phyloP scores from a whole-genome alignment of 208 protist species.

The Leishmania martiniquensis region DNA sequence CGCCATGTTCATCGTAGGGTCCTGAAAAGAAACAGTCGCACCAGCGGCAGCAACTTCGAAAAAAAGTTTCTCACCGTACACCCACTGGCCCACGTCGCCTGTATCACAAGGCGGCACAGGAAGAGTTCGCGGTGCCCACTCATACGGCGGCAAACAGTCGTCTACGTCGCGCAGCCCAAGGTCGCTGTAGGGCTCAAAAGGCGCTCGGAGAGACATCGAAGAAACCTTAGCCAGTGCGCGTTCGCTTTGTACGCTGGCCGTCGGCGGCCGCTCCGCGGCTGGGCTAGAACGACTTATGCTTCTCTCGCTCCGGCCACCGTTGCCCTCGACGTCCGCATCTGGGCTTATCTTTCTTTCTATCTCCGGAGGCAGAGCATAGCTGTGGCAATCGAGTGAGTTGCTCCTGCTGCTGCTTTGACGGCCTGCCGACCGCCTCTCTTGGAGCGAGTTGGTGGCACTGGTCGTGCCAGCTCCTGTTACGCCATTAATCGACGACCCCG shows the following conservation, averaged over 20 bases:
- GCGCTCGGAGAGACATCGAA: background rate
- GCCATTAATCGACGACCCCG: background rate
- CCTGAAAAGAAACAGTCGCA: constrained; percentile 4
- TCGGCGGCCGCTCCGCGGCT: background rate
- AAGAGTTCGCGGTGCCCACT: constrained; percentile 29
- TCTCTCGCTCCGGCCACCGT: background rate
- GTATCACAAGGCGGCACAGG: constrained; percentile 2
- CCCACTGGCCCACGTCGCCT: background rate
- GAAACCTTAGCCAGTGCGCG: background rate
- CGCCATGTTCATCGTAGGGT: background rate
- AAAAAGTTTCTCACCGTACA: background rate
- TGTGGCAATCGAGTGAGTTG: constrained; percentile 15
- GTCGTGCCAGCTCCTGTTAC: background rate
- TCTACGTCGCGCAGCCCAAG: constrained; percentile 8
- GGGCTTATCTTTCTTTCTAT: background rate
- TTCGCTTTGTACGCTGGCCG: background rate
- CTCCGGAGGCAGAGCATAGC: background rate
- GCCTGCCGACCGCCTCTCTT: background rate
- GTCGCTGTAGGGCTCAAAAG: constrained; percentile 24
- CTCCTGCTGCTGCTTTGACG: background rate
- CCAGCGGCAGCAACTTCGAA: background rate
- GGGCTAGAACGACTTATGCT: background rate
- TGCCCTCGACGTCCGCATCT: background rate
- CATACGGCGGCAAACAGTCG: constrained; percentile 21
- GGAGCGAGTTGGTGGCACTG: background rate